Base-by-base conservation (phyloP, 257 asterid species). In the Eucommia ulmoides region DNA sequence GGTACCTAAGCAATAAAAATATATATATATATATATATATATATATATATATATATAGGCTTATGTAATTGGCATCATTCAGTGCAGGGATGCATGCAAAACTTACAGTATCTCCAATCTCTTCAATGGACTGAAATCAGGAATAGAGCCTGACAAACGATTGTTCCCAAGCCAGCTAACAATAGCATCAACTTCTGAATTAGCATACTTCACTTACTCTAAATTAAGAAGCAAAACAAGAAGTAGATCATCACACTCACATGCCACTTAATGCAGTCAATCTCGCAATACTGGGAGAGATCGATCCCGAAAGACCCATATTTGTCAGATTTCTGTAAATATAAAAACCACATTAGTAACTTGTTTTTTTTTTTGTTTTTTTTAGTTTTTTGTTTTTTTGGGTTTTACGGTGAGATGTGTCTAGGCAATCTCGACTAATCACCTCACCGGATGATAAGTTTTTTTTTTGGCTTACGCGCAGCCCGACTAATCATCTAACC, bases 111-210 rank as follows among this genome's bases (percentile, higher is more conserved):
- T 65, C 62, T 66, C 70, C 76, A 89, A 58, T 51, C 55, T 68
- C 65, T 61, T 89, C 70, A 89, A 59, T 38, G 88, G 21, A 57
- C 86, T 67, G 67, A 89, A 67, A 62, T 82, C 81, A 1, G 98
- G 94, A 41, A 89, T 80, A 22, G 61, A 58, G 78, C 96, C 98
- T 0, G 74, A 58, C 73, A 89, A 67, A 61, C 72, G 68, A 71
- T 89, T 89, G 56, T 78, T 76, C 24, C 88, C 96, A 3, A 89
- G 83, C 70, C 65, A 76, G 66, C 96, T 89, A 88, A 53, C 53
- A 50, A 60, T 2, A 50, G 46, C 35, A 23, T 52, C 49, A 71
- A 45, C 47, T 17, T 50, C 33, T 63, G 57, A 67, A 58, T 3
- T 12, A 49, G 25, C 23, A 54, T 60, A 41, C 25, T 14, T 19